These are phyloP conservation scores for Leishmania major DNA, from an alignment of 208 protist species.

Conservation along the genomic window DNA sequence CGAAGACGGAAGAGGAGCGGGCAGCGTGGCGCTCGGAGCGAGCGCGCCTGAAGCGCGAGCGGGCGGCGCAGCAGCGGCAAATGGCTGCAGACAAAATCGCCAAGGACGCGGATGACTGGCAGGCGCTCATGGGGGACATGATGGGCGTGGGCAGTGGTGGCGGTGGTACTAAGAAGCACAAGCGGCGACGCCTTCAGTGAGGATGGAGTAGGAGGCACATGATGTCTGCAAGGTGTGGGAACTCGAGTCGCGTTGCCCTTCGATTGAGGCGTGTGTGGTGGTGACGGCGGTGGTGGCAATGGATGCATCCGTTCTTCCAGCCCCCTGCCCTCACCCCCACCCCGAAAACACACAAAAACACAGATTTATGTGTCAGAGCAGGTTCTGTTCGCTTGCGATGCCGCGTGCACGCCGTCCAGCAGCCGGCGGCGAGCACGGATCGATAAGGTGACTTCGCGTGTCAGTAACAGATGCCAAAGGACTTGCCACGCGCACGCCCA, in stretches of 20 bases:
- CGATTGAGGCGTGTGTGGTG: conserved; percentile 8
- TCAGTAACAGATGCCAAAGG: neutral
- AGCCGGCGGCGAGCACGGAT: neutral
- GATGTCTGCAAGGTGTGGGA: neutral
- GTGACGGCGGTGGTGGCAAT: neutral
- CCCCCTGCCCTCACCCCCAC: neutral
- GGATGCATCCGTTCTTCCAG: neutral
- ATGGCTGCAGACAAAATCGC: conserved; percentile 45
- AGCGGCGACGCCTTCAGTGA: conserved; percentile 19
- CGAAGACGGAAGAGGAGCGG: conserved; percentile 48
- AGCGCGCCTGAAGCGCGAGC: conserved; percentile 50
- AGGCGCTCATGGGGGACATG: conserved; percentile 59
- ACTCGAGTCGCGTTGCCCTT: neutral
- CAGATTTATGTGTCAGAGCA: neutral
- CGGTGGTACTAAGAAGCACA: neutral
- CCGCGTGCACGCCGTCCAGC: neutral
- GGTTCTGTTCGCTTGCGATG: neutral
- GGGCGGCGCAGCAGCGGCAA: conserved; percentile 43
- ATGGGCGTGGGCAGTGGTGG: conserved; percentile 32
- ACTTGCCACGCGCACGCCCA: neutral
- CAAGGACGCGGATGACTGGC: conserved; percentile 78
- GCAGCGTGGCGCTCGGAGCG: conserved; percentile 45
- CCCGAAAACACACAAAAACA: neutral
- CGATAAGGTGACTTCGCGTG: neutral
- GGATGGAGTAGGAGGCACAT: neutral